phyloP scores from a whole-genome alignment of 306 rosid species.

The Cucumis hystrix region DNA sequence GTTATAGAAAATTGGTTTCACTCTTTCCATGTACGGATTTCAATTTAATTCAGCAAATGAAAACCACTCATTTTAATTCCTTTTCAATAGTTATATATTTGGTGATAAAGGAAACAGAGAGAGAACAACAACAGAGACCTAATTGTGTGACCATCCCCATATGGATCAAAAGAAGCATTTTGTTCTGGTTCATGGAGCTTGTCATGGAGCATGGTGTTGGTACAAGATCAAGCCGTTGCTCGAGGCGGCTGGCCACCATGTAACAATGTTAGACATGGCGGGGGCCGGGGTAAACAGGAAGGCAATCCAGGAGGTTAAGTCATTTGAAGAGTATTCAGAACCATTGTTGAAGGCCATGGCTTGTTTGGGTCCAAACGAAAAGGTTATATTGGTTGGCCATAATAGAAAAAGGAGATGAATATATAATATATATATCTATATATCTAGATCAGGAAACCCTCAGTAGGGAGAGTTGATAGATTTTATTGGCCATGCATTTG shows the following conservation, averaged over 20 bases:
- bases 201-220: constrained; percentile 69
- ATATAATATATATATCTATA: no score
- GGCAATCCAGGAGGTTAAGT: constrained; percentile 16
- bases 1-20: no score
- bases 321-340: constrained; percentile 21
- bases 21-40: no score
- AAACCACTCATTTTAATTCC: no score
- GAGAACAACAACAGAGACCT: no score
- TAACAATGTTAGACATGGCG: constrained; percentile 40
- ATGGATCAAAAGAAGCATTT: constrained; percentile 17
- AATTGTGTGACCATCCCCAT: neutral
- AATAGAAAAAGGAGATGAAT: neutral
- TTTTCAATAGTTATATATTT: no score
- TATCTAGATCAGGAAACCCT: neutral
- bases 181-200: constrained; percentile 46
- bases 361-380: constrained; percentile 18
- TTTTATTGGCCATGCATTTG: neutral
- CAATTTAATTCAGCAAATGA: no score
- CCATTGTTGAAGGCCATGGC: constrained; percentile 31
- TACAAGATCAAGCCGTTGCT: constrained; percentile 24
- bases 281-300: constrained; percentile 36
- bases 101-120: no score
- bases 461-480: neutral
- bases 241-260: constrained; percentile 27
- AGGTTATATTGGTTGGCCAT: constrained; percentile 45